Evolutionary conservation across 208 protist genomes (phyloP), one percentile per base, ranked within the genome.

Genomic region (Angomonas desouzai): DNA sequence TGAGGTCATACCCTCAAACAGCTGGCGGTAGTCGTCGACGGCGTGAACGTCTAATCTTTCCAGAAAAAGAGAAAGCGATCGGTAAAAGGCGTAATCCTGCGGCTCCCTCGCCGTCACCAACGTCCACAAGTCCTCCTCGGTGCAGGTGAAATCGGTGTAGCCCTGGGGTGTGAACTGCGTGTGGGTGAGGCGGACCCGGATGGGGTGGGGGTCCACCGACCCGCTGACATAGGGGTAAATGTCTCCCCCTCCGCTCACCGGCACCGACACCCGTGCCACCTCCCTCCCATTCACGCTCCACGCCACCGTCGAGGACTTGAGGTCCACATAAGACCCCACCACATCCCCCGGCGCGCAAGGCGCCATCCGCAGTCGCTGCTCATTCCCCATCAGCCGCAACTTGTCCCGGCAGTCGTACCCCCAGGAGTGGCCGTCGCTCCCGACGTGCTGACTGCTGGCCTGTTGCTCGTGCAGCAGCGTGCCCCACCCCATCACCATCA

Each of bases 181-280:
- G 62, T 93, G 33, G 25, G 70, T 72, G 30, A 96, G 77, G 7
- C 84, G 85, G 28, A 96, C 71, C 60, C 81, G 58, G 20, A 96
- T 74, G 0, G 73, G 78, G 48, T 60, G 57, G 62, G 84, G 82
- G 38, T 83, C 85, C 6, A 85, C 77, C 7, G 81, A 63, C 22
- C 84, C 89, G 62, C 90, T 93, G 38, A 96, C 80, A 79, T 87
- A 96, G 18, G 90, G 90, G 58, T 87, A 96, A 63, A 96, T 92
- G 30, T 81, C 69, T 28, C 83, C 80, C 29, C 87, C 79, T 28
- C 83, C 79, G 53, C 91, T 83, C 34, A 70, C 73, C 13, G 85
- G 85, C 13, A 93, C 70, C 13, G 85, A 72, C 43, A 96, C 76
- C 79, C 83, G 87, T 68, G 78, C 83, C 43, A 92, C 63, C 61